Evolutionary conservation across 441 rosid species (phyloP).

Genomic region (Brassica balearica): DNA sequence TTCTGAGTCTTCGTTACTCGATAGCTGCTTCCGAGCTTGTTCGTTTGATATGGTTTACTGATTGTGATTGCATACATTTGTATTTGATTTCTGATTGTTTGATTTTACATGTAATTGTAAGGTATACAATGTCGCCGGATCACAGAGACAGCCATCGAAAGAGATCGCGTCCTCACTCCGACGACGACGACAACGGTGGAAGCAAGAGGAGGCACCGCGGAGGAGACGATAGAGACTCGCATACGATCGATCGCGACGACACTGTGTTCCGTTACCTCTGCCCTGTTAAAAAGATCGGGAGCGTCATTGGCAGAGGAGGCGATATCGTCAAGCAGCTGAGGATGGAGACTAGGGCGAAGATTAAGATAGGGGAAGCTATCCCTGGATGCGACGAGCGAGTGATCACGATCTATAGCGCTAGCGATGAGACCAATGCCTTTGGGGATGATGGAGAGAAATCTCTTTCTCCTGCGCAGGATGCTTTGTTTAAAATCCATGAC

Average conservation of each 20-base stretch:
- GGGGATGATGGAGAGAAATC: slow-evolving; percentile 60
- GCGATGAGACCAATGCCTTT: slow-evolving; percentile 79
- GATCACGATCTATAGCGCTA: slow-evolving; percentile 86
- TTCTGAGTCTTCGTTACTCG: too few relatives aligned
- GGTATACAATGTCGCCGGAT: slow-evolving; percentile 64
- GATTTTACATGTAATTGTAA: too few relatives aligned
- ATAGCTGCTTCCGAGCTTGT: too few relatives aligned
- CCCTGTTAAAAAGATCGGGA: slow-evolving; percentile 87
- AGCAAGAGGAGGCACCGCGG: slow-evolving; percentile 77
- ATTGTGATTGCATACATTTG: too few relatives aligned
- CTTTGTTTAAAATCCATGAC: slow-evolving; percentile 84
- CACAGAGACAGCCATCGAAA: slow-evolving; percentile 86
- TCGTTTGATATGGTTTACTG: too few relatives aligned
- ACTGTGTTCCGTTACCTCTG: slow-evolving; percentile 89
- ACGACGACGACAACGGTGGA: slow-evolving; percentile 62
- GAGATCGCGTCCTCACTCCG: slow-evolving; percentile 74
- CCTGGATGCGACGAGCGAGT: slow-evolving; percentile 91
- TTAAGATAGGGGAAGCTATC: slow-evolving; percentile 81
- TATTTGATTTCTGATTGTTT: too few relatives aligned
- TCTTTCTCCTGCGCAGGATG: slow-evolving; percentile 93
- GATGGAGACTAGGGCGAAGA: slow-evolving; percentile 81
- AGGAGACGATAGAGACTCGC: slow-evolving; percentile 65
- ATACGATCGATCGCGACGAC: slow-evolving; percentile 65
- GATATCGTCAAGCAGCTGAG: slow-evolving; percentile 95
- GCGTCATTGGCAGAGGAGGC: slow-evolving; percentile 95